Evolutionary conservation across 441 rosid species (phyloP).

Genomic region (Jatropha multifida): DNA sequence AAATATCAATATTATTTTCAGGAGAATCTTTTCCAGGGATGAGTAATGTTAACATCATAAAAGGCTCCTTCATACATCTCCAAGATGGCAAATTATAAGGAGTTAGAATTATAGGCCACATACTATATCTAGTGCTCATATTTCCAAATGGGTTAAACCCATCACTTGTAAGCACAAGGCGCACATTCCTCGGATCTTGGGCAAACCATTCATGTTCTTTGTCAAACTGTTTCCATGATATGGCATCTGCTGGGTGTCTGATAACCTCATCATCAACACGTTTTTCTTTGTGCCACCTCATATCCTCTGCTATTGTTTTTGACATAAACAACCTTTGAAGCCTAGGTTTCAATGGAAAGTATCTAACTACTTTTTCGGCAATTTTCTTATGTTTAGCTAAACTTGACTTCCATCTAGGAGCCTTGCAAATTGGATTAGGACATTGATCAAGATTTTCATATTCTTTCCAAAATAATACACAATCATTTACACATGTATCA

Average conservation of each 20-base stretch:
- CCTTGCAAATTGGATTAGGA: not conserved
- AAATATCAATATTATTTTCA: no score
- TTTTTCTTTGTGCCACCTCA: not conserved
- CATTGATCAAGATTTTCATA: no score
- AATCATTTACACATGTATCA: no score
- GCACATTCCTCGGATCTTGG: not conserved
- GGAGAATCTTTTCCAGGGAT: no score
- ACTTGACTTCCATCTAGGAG: not conserved
- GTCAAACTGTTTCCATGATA: not conserved
- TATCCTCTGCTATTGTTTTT: no score
- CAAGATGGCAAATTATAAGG: no score
- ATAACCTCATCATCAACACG: not conserved
- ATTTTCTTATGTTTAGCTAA: no score
- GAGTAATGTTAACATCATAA: no score
- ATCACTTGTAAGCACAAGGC: not conserved
- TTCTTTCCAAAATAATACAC: no score
- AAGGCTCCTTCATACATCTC: no score
- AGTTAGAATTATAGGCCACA: no score
- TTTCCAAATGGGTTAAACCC: not conserved
- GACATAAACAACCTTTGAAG: not conserved
- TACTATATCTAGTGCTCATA: no score
- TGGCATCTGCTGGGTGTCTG: not conserved
- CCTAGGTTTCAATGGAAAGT: not conserved
- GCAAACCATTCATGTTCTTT: not conserved
- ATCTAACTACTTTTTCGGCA: not conserved